Base-by-base conservation (phyloP, 495 filamentous ascomycete genomes). In the Hyaloscypha bicolor region DNA sequence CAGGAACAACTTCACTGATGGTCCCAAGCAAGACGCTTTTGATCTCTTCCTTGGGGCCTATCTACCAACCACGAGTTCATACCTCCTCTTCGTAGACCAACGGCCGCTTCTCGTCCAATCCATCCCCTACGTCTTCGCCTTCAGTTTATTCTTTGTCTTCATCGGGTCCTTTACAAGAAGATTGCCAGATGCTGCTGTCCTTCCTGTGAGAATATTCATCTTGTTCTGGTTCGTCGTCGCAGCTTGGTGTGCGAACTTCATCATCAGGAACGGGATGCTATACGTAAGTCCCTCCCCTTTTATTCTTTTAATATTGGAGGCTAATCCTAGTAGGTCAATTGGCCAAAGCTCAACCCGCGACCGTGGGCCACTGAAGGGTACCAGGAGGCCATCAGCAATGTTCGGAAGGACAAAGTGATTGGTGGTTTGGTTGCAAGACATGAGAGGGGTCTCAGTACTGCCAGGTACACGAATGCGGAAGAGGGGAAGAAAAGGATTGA, bases 401-500 rank as follows among this genome's bases (percentile, higher is more conserved):
- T 92, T 9, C 82, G 86, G 33, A 87, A 91, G 67, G 93, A 95
- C 76, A 85, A 86, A 67, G 75, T 97, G 25, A 81, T 97, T 66
- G 94, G 93, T 2, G 78, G 82, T 37, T 82, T 91, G 62, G 87
- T 94, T 45, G 85, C 85, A 16, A 82, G 85, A 69, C 92, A 93
- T 71, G 91, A 93, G 75, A 82, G 91, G 29, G 91, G 92, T 12
- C 82, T 89, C 39, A 96, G 91, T 79, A 90, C 88, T 66, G 88
- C 90, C 33, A 81, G 90, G 53, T 86, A 95, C 58, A 86, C 90
- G 56, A 92, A 91, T 75, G 79, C 96, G 48, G 94, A 97, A 76
- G 94, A 98, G 73, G 94, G 94, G 21, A 98, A 98, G 83, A 97
- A 97, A 81, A 91, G 94, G 79, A 93, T 95, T 69, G 93, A 97